Base-by-base conservation (phyloP, 2,329 filamentous ascomycete species). In the Albophoma yamanashiensis region DNA sequence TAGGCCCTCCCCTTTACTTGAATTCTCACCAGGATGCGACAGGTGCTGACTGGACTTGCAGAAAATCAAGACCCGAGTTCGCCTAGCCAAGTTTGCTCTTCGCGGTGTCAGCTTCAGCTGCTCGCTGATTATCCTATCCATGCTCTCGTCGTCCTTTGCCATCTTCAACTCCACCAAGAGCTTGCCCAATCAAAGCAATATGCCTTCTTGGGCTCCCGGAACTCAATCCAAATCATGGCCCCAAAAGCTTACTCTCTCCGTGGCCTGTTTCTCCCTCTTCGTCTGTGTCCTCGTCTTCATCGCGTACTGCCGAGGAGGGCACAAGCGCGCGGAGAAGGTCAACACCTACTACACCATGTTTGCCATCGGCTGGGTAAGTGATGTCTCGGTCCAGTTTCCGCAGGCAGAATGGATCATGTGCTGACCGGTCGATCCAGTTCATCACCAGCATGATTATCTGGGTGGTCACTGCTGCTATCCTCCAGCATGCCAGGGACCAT, bases 91-190 rank as follows among this genome's bases (percentile, higher is more conserved):
- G 79, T 88, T 97, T 68, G 85, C 96, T 63, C 86, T 99, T n/a
- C 89, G 94, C 65, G 89, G 91, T 60, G 89, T 97, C 76, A 97
- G 93, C 81, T 97, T 99, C 75, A 92, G 91, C 74, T 99, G 94
- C 80, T 93, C 90, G 73, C 82, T 97, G 62, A 97, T 99, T 71
- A 91, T 99, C 65, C 83, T 99, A 61, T 82, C 92, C 63, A 93
- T 99, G 84, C 79, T 99, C 59, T 87, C 89, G 17, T 84, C 91
- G n/a, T 91, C 91, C 4, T 90, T 99, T 70, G 79, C 86, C 66
- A 92, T 99, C 74, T 99, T 99, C 84, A 91, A 94, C 73, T 84
- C 92, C 57, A 97, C 94, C 61, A 90, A 84, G 71, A 59, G 76
- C 20, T 79, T 99, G 2, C 85, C 92, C 40, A 70, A 84, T 17